Conservation (phyloP, 23 red algal genomes). For the Cyanidium caldarium region DNA sequence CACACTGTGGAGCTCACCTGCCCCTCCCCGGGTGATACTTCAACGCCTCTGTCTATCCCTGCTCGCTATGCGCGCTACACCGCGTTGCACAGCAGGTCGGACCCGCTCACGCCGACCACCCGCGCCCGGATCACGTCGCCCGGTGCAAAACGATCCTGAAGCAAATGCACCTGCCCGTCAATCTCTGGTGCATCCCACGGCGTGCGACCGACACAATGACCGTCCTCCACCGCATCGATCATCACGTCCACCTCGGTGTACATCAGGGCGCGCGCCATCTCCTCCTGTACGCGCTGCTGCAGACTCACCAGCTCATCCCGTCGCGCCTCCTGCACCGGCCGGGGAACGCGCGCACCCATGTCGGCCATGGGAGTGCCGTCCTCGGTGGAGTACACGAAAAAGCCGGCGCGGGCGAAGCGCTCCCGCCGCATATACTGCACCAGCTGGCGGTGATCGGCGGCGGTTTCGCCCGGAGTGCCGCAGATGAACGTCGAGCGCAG, state of each 20-base stretch:
- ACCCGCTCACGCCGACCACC: slow-evolving; percentile 47
- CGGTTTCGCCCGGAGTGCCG: slow-evolving; percentile 82
- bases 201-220: slow-evolving; percentile 57
- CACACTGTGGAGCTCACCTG: too few relatives aligned
- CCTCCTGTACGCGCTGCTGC: slow-evolving; percentile 79
- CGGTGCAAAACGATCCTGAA: slow-evolving; percentile 41
- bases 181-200: slow-evolving; percentile 90
- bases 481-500: slow-evolving; percentile 81
- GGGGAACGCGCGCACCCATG: slow-evolving; percentile 23
- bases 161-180: slow-evolving; percentile 63
- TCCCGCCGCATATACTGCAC: slow-evolving; percentile 32
- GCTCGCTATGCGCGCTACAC: too few relatives aligned
- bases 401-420: slow-evolving; percentile 55
- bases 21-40: too few relatives aligned
- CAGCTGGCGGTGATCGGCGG: slow-evolving; percentile 58
- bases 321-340: slow-evolving; percentile 26
- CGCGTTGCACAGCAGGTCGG: slow-evolving; percentile 63
- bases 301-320: slow-evolving; percentile 67
- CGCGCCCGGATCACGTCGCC: slow-evolving; percentile 42
- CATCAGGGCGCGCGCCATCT: slow-evolving; percentile 34
- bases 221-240: slow-evolving; percentile 59
- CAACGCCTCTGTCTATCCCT: too few relatives aligned
- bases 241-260: slow-evolving; percentile 47
- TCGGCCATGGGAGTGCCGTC: slow-evolving; percentile 59
- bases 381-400: slow-evolving; percentile 72